Base-by-base conservation (phyloP, 345 rosid genomes). In the Orychophragmus violaceus region DNA sequence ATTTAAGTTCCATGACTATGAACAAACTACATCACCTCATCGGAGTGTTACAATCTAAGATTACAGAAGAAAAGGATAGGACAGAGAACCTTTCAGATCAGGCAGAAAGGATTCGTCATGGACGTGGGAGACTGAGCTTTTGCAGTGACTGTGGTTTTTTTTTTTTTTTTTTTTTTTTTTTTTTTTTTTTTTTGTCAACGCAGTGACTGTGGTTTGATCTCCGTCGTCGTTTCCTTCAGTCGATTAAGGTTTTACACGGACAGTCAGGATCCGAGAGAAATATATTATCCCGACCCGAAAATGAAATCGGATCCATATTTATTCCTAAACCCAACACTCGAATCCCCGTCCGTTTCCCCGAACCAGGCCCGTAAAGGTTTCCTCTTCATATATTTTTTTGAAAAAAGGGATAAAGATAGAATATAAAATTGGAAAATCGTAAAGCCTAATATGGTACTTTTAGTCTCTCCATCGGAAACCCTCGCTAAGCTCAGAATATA, bases 181-280 rank as follows among this genome's bases (percentile, higher is more conserved):
- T n/a, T n/a, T n/a, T n/a, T n/a, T n/a, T n/a, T n/a, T n/a, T n/a
- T n/a, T n/a, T n/a, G n/a, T n/a, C n/a, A n/a, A n/a, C n/a, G n/a
- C n/a, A n/a, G n/a, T n/a, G n/a, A n/a, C 54, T 85, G 90, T 7
- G 91, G 88, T 68, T 92, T 89, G 50, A 92, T 86, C 25, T 89
- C 96, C 69, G 74, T 6, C 22, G 60, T 41, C 6, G 81, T 68
- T 8, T 64, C n/a, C n/a, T n/a, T n/a, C n/a, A n/a, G 29, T 56
- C 75, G 3, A 37, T 21, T 33, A 58, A 58, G 65, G 58, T 68
- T 68, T 36, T 28, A 44, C 61, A 53, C 51, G 12, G 5, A 49
- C 51, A 41, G 14, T 52, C 22, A 41, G 39, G 37, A n/a, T n/a
- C n/a, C n/a, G n/a, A n/a, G n/a, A n/a, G 64, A 67, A 58, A 16